Base-by-base conservation (phyloP, 345 rosid genomes). In the Lumnitzera racemosa region DNA sequence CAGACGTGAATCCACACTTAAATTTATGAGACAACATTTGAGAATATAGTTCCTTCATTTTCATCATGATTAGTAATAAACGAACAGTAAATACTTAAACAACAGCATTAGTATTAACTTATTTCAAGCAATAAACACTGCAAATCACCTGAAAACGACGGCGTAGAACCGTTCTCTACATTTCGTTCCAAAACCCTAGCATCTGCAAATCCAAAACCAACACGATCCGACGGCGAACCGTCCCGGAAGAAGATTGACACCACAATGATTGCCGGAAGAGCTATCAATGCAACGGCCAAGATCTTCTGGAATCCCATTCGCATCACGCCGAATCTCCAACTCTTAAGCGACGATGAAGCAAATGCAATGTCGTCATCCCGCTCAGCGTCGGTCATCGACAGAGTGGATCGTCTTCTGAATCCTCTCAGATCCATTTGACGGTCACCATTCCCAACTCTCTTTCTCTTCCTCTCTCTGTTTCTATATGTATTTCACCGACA, bases 361-460 rank as follows among this genome's bases (percentile, higher is more conserved):
- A 63, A 27, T 7, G 43, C 43, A 1, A 9, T 1, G 43, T 5
- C 81, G 27, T 52, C 24, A 47, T 74, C 56, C 7, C 53, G 64
- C 60, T 62, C 73, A 72, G 24, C 74, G 55, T 67, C 47, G 64
- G 59, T 47, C 46, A 61, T 67, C 14, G 72, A 53, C 14, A 49
- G 49, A 48, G 66, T 55, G 58, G 77, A 55, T 31, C 87, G 76
- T 67, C 87, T 73, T 68, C 86, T 72, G 27, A 73, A 76, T 31
- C 79, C 52, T 70, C 66, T 67, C 63, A 61, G 79, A 81, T 84
- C 84, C 90, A 82, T 84, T 5, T 13, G 59, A 46, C 57, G 53
- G 31, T 27, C 3, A 27, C 31, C 31, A 27, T 27, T 27, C 31
- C 31, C 31, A 3, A 27, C 31, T 27, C 31, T 27, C 31, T 27